Percentiles rank a stretch among this genome's conserved stretches.
phyloP scores from a whole-genome alignment of 768 basidiomycete species.

The Multifurca ochricompacta region DNA sequence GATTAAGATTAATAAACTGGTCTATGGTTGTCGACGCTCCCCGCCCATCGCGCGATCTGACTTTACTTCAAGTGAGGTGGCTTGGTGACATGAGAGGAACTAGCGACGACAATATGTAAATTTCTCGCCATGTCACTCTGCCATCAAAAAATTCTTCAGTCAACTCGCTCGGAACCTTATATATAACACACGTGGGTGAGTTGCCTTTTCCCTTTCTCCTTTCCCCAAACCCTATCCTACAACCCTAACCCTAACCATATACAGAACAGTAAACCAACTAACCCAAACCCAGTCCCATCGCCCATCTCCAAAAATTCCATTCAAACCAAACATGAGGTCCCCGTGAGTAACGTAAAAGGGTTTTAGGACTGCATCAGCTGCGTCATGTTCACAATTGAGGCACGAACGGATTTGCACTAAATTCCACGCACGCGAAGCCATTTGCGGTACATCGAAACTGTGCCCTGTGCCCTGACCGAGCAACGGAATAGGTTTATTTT shows the following conservation, averaged over 20 bases:
- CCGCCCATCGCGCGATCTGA: slow-evolving; percentile 15
- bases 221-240: too few species aligned
- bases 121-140: background rate
- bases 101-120: background rate
- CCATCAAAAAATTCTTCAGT: slow-evolving; percentile 2
- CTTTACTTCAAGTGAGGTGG: slow-evolving; percentile 11
- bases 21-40: slow-evolving; percentile 17
- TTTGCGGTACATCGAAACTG: background rate
- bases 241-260: too few species aligned
- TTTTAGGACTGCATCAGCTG: background rate
- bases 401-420: background rate
- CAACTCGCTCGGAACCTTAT: background rate
- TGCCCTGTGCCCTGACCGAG: too few species aligned
- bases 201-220: too few species aligned
- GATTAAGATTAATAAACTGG: slow-evolving; percentile 27
- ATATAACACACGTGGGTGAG: background rate
- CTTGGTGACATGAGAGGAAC: slow-evolving; percentile 19
- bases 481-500: too few species aligned
- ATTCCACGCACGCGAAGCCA: background rate
- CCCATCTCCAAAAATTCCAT: too few species aligned
- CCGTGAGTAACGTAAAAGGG: background rate
- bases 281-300: too few species aligned
- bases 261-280: too few species aligned
- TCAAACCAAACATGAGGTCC: too few species aligned
- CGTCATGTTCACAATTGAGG: background rate